Base-by-base conservation (phyloP, 2,329 filamentous ascomycete genomes). In the Xylariomycetidae sp. region DNA sequence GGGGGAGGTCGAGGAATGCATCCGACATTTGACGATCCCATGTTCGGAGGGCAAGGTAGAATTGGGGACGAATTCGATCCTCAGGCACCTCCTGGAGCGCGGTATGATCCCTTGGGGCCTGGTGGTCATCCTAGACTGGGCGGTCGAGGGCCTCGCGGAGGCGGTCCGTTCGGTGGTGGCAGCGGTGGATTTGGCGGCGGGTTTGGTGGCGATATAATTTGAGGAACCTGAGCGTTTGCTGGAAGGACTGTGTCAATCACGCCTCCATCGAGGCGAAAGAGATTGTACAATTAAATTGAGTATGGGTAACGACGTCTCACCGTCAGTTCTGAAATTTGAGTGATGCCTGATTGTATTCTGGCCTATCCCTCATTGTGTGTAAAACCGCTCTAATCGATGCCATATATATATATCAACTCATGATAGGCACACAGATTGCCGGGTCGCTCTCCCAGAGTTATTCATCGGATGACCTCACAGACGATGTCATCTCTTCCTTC, bases 1-100 rank as follows among this genome's bases (percentile, higher is more conserved):
- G 75, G 77, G 11, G 74, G 80, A 14, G 74, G 74, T 9, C 80
- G 83, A 10, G 92, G 92, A 1, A 98, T 98, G 92, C 86, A 96
- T 60, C 92, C 92, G 1, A 94, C 89, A 0, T 92, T 95, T 56
- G 88, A 95, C 49, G 89, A 97, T 54, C 88, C 87, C 6, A 61
- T 96, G 30, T 95, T 95, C 54, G 73, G 72, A 5, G 82, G 81
- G 0, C 61, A 58, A 8, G 66, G 66, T 6, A 70, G 67, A 2
- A 61, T 66, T 8, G 59, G 62, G 22, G 67, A 57, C 12, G 60
- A 63, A 0, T 82, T 74, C 51, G 75, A 89, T 53, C 80, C 83
- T 2, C 82, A 82, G 54, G 82, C 78, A 17, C 92, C 92, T 4
- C 88, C 88, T 2, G 92, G 92, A 2, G 83, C 88, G n/a, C 72